Base-by-base conservation (phyloP, 1,139 yeast genomes). In the Kluyveromyces sp. region DNA sequence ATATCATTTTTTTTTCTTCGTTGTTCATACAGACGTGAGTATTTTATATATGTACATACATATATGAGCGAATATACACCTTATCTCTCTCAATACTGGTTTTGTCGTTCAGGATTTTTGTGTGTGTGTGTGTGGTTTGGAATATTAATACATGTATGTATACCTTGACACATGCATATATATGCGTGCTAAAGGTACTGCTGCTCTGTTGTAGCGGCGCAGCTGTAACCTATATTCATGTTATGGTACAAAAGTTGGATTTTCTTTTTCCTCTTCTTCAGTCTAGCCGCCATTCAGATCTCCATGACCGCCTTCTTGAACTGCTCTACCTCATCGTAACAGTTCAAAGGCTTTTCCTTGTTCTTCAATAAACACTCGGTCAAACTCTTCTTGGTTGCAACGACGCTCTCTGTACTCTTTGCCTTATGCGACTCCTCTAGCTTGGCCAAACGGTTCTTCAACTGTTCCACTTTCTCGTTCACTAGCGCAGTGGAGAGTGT, bases 281-380 rank as follows among this genome's bases (percentile, higher is more conserved):
- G 15, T 31, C n/a, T 25, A 4, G 36, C 21, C n/a, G 21, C n/a
- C 30, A 34, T 7, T 29, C 26, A 41, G 25, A 36, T 45, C 25
- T 37, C 39, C 28, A 42, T 21, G n/a, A 42, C 48, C 7, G 42
- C 42, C 39, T 72, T 73, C 63, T 81, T 86, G 66, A 89, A 88
- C 48, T 73, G 72, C 60, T 83, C 81, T 28, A 88, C 89, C 63
- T 85, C 88, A 45, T 85, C 89, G 81, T 90, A 84, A 66, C 98
- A 92, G 65, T 87, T 83, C 65, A 92, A 75, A 34, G 92, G 85
- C 63, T 75, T 80, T 34, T 82, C 86, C 56, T 76, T 71, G 70
- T 90, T 87, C 41, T 74, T 74, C 51, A 74, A 69, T 57, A 90
- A 73, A 66, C 98, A 90, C 47, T 72, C 63, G 36, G 79, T 71